phyloP scores from a whole-genome alignment of 805 yeast species.

The Komagataella phaffii region DNA sequence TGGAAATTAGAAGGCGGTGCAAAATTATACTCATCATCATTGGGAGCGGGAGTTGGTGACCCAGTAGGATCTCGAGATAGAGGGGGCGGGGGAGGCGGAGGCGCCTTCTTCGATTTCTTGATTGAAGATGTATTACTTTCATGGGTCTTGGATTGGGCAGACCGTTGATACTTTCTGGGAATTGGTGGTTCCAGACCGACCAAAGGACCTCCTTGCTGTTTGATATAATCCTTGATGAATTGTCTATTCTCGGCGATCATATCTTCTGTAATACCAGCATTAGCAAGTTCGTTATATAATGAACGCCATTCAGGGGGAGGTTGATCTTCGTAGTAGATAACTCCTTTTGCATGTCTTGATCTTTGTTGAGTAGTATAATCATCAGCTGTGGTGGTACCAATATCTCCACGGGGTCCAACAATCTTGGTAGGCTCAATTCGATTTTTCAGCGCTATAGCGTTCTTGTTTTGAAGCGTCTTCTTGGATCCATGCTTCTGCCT shows the following conservation, averaged over 20 bases:
- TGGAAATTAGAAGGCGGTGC: slow-evolving; percentile 10
- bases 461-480: slow-evolving; percentile 73
- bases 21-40: slow-evolving; percentile 9
- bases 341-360: slow-evolving; percentile 40
- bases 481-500: slow-evolving; percentile 79
- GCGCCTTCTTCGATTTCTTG: slow-evolving; percentile 16
- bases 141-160: slow-evolving; percentile 4
- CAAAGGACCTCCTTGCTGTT: slow-evolving; percentile 64
- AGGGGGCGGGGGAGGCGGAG: slow-evolving; percentile 25
- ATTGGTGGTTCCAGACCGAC: slow-evolving; percentile 79
- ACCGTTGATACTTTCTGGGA: slow-evolving; percentile 35
- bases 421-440: slow-evolving; percentile 19
- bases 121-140: slow-evolving; percentile 10
- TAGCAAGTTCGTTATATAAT: slow-evolving; percentile 56
- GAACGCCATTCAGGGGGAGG: slow-evolving; percentile 83
- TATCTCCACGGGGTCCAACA: slow-evolving; percentile 59
- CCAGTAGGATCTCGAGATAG: slow-evolving; percentile 17
- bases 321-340: slow-evolving; percentile 58
- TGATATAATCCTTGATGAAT: slow-evolving; percentile 67
- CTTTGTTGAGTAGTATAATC: slow-evolving; percentile 39
- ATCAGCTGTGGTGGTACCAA: slow-evolving; percentile 7
- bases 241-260: slow-evolving; percentile 81
- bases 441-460: slow-evolving; percentile 71
- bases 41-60: slow-evolving; percentile 21
- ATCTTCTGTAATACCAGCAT: slow-evolving; percentile 73